phyloP scores from a whole-genome alignment of 805 yeast species.

The Maudiozyma pseudohumilis region DNA sequence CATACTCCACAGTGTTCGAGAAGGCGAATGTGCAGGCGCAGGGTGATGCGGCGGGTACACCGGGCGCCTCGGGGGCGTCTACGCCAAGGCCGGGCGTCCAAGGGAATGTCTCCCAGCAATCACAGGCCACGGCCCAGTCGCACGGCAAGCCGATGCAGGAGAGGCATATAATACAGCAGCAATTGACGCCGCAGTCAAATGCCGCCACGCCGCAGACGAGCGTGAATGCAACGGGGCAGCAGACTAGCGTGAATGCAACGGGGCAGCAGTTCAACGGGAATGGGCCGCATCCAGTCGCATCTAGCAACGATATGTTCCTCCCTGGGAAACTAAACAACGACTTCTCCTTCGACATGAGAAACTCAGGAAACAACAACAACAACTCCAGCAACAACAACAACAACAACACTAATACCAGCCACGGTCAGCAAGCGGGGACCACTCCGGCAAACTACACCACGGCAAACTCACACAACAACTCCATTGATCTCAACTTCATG shows the following conservation, averaged over 20 bases:
- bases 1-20: too few relatives aligned
- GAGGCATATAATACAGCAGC: conserved; percentile 6
- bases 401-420: conserved; percentile 6
- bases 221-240: not conserved
- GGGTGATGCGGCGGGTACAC: not conserved
- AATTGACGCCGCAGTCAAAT: conserved; percentile 1
- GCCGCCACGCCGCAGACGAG: too few relatives aligned
- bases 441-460: too few relatives aligned
- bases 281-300: conserved; percentile 87
- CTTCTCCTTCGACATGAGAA: conserved; percentile 4
- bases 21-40: too few relatives aligned
- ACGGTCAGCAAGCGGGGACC: too few relatives aligned
- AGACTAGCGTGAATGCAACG: too few relatives aligned
- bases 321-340: conserved; percentile 7
- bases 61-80: not conserved
- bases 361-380: not conserved
- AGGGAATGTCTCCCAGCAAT: not conserved
- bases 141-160: not conserved
- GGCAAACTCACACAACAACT: conserved; percentile 7
- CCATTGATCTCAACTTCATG: conserved; percentile 9
- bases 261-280: conserved; percentile 17
- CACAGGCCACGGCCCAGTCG: not conserved
- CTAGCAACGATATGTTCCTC: conserved; percentile 86
- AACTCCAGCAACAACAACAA: conserved; percentile 42
- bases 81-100: not conserved